These are phyloP conservation scores for Rhizopogon vinicolor DNA, from an alignment of 768 basidiomycete species.

Conservation along the genomic window DNA sequence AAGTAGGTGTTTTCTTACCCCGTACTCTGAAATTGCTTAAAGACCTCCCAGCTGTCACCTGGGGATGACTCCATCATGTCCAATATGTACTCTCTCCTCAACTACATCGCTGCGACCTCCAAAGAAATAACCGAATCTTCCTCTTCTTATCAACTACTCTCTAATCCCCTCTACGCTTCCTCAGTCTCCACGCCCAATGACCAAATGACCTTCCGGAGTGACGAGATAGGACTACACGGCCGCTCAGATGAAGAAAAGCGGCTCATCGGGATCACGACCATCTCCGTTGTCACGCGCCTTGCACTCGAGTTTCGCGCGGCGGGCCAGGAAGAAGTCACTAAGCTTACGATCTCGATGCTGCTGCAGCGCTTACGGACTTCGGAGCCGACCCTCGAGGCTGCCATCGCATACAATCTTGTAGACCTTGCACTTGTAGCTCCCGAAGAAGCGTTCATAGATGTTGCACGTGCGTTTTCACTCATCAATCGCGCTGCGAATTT, in stretches of 20 bases:
- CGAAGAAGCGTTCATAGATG: conserved; percentile 73
- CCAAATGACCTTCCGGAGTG: conserved; percentile 47
- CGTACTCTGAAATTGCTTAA: conserved; percentile 1
- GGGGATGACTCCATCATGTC: conserved; percentile 91
- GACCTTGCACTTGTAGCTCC: conserved; percentile 82
- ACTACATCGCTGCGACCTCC: conserved; percentile 83
- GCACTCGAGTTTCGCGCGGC: conserved; percentile 66
- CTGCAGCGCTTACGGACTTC: conserved; percentile 81
- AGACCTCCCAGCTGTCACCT: conserved; percentile 57
- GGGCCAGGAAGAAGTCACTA: conserved; percentile 79
- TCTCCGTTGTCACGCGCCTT: conserved; percentile 84
- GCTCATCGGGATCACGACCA: conserved; percentile 84
- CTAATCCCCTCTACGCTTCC: conserved; percentile 35
- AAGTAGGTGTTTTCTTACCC: conserved; percentile 38
- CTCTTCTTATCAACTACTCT: conserved; percentile 36
- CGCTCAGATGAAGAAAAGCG: conserved; percentile 82
- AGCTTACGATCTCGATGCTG: conserved; percentile 88
- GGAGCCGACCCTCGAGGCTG: conserved; percentile 85
- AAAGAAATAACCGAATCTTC: conserved; percentile 64
- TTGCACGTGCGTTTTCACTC: conserved; percentile 77
- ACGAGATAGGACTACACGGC: conserved; percentile 60
- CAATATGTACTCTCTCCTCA: conserved; percentile 94
- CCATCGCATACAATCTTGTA: conserved; percentile 88
- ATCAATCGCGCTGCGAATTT: conserved; percentile 86
- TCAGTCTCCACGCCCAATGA: conserved; percentile 33